These are phyloP conservation scores for Linnemannia schmuckeri DNA, from an alignment of 192 early-diverging fungal genomes.

Conservation along the genomic window DNA sequence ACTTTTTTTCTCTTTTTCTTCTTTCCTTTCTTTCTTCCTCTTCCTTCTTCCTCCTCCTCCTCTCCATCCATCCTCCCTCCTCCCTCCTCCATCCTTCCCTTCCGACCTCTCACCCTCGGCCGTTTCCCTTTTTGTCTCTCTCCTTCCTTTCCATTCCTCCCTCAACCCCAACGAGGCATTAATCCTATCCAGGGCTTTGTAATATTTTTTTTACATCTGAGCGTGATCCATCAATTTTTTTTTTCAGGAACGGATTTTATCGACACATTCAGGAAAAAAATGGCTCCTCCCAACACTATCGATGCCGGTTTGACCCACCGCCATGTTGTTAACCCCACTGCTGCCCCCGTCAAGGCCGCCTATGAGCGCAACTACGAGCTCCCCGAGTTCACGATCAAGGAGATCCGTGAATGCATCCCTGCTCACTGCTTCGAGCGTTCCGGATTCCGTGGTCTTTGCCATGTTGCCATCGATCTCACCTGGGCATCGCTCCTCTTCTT, in stretches of 20 bases:
- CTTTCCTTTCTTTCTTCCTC: not conserved
- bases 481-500: constrained; percentile 73
- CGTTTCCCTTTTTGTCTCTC: not conserved
- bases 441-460: constrained; percentile 81
- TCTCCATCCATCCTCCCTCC: not conserved
- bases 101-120: constrained; percentile 2
- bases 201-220: not conserved
- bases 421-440: constrained; percentile 94
- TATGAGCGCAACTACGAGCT: constrained; percentile 66
- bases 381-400: constrained; percentile 89
- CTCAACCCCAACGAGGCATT: constrained; percentile 3
- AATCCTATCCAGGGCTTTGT: not conserved
- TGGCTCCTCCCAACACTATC: constrained; percentile 58
- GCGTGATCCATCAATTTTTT: not conserved
- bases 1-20: not conserved
- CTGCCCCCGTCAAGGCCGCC: constrained; percentile 19
- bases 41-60: not conserved
- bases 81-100: not conserved
- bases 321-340: constrained; percentile 16
- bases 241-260: constrained; percentile 25
- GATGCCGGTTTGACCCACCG: constrained; percentile 53
- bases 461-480: constrained; percentile 84
- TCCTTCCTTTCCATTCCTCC: not conserved
- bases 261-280: constrained; percentile 17
- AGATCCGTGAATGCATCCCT: constrained; percentile 90